Evolutionary conservation across 1,139 yeast species (phyloP), one percentile per base, ranked within the genome.

Genomic region (Hansenula lynferdii): DNA sequence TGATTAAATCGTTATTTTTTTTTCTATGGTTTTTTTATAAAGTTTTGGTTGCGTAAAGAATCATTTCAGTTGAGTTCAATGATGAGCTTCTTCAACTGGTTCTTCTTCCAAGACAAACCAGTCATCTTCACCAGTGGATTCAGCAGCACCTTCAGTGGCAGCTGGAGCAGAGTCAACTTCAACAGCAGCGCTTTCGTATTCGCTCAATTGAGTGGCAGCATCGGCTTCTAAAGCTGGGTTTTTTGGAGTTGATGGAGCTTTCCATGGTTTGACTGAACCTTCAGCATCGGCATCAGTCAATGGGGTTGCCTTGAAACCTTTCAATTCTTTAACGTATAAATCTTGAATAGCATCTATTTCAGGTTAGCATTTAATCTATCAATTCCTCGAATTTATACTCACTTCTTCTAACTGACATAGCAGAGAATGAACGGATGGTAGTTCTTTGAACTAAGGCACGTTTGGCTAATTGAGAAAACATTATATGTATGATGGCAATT

Each of bases 101-200:
- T 79, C 85, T 69, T 82, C 90, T 68, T 76, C 92, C 67, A 81
- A 81, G 44, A 82, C 90, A 55, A 82, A 77, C 89, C 89, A 82
- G 70, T 85, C 90, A 65, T 84, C 95, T 55, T 75, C 64, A 37
- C 57, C 63, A 36, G 53, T 58, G 41, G 63, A 60, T 47, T 62
- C 70, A 42, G 67, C 74, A 41, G 70, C 69, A 45, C 70, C 67
- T 42, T 62, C 64, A 37, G 67, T 54, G 42, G 63, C 64, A 37
- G 67, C 56, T 36, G 69, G 58, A 32, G 68, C 54, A 41, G 69
- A 58, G 34, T 65, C 63, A 50, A 85, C 84, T 62, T 86, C 95
- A 49, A 89, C 97, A 45, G 77, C 75, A 43, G 82, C 70, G 38
- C 78, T 50, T 61, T 84, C 92, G 71, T 90, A 90, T 47, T 75